Evolutionary conservation across 2,329 filamentous ascomycete genomes (phyloP).

Genomic region (Pseudogymnoascus verrucosus): DNA sequence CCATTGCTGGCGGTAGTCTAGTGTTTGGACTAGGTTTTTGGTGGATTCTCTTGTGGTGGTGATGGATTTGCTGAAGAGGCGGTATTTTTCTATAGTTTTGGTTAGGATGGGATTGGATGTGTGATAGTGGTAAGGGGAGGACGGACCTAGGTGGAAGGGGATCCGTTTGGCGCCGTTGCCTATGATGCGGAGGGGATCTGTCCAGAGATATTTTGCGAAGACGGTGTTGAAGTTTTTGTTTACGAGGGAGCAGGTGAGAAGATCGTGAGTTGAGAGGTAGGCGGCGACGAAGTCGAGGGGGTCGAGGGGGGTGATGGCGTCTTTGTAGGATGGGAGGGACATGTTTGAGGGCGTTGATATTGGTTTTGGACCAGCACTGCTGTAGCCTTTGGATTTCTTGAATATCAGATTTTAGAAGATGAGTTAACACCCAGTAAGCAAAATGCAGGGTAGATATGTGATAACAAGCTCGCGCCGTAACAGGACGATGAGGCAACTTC

Average conservation of each 20-base stretch:
- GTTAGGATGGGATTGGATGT: background rate
- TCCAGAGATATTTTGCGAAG: background rate
- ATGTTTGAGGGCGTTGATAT: background rate
- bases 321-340: background rate
- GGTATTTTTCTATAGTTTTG: background rate
- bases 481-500: background rate
- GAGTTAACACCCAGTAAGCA: too few relatives aligned
- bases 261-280: background rate
- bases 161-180: background rate
- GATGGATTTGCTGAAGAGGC: background rate
- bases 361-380: background rate
- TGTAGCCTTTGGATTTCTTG: background rate
- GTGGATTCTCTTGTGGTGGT: background rate
- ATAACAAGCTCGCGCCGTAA: background rate
- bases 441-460: background rate
- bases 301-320: background rate
- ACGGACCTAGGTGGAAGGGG: background rate
- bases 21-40: background rate
- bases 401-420: background rate
- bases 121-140: background rate
- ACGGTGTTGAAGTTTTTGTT: background rate
- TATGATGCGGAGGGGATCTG: background rate
- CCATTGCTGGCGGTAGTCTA: background rate
- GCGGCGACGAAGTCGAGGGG: background rate
- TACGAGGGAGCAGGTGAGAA: background rate